Evolutionary conservation across 208 protist species (phyloP), one percentile per base, ranked within the genome.

Genomic region (Leishmania tropica): DNA sequence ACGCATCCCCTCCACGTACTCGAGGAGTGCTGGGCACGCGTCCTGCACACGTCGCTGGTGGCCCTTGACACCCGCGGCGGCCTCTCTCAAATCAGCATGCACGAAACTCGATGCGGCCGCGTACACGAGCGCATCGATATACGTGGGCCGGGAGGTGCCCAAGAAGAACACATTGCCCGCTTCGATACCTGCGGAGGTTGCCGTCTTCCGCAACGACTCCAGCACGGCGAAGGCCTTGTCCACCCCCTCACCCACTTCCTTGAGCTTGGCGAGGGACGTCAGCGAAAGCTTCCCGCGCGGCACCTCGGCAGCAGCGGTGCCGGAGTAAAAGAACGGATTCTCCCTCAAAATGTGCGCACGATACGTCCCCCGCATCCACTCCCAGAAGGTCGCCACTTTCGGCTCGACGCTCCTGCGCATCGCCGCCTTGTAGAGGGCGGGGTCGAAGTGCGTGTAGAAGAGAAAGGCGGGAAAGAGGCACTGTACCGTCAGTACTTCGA

Each of bases 391-490:
- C 15, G 78, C 89, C 68, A 97, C 90, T 58, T 92, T 92, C 11
- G 90, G 92, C 68, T 88, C 87, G 28, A 96, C 89, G 45, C 79
- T 83, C 70, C 90, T 88, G 37, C 84, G 74, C 84, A 96, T 85
- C 4, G 77, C 56, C 54, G 85, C 75, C 48, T 83, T 64, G 70
- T 91, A 97, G 35, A 95, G 54, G 11, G 51, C 67, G 10, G 85
- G 80, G 58, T 96, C 93, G 56, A 84, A 91, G 84, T 94, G 88
- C 13, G 79, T 86, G 48, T 91, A 68, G 68, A 96, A 96, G n/a
- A 92, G 76, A 80, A 97, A 95, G 58, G 93, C 95, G 1, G 92
- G 95, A 67, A 96, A 91, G 10, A 97, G 80, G 64, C 87, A 89
- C 74, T 90, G 84, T 45, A 47, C 48, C 40, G 88, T 85, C 21